Percentiles rank a stretch among this genome's conserved stretches.
Conservation (phyloP, 129 eudicot species). For the Rutidosis leptorrhynchoides region DNA sequence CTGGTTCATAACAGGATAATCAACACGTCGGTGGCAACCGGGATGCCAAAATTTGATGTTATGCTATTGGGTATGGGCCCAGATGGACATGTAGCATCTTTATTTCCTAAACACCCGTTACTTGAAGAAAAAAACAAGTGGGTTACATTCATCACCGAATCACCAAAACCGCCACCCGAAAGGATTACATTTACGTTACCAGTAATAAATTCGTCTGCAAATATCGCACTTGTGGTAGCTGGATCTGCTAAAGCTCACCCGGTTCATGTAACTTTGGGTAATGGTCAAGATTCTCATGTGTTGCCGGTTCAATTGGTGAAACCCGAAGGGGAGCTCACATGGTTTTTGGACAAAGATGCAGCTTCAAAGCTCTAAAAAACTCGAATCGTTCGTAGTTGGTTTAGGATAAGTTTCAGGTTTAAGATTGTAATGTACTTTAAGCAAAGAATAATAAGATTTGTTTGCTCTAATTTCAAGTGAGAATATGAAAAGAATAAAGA, state of each 20-base stretch:
- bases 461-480: constrained; percentile 16
- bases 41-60: constrained; percentile 73
- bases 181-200: constrained; percentile 80
- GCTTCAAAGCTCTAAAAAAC: constrained; percentile 52
- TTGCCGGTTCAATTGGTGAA: constrained; percentile 72
- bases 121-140: constrained; percentile 52
- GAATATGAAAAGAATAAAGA: constrained; percentile 21
- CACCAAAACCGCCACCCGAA: constrained; percentile 84
- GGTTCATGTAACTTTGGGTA: constrained; percentile 54
- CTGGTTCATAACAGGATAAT: constrained; percentile 46
- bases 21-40: constrained; percentile 35
- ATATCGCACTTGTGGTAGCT: constrained; percentile 59
- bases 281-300: constrained; percentile 35
- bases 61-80: constrained; percentile 89
- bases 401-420: constrained; percentile 7
- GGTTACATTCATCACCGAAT: constrained; percentile 74
- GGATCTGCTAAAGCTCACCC: constrained; percentile 67
- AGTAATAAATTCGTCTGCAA: constrained; percentile 68
- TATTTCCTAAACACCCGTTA: constrained; percentile 70
- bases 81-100: constrained; percentile 79
- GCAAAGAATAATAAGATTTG: constrained; percentile 6
- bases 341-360: constrained; percentile 85
- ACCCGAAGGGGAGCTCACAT: constrained; percentile 62
- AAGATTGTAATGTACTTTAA: constrained; percentile 12
- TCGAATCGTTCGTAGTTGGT: constrained; percentile 5